A percentile compares a stretch with the other conserved stretches of the same genome.
Conservation (phyloP, 2,329 filamentous ascomycete genomes). For the Colletotrichum neosansevieriae region DNA sequence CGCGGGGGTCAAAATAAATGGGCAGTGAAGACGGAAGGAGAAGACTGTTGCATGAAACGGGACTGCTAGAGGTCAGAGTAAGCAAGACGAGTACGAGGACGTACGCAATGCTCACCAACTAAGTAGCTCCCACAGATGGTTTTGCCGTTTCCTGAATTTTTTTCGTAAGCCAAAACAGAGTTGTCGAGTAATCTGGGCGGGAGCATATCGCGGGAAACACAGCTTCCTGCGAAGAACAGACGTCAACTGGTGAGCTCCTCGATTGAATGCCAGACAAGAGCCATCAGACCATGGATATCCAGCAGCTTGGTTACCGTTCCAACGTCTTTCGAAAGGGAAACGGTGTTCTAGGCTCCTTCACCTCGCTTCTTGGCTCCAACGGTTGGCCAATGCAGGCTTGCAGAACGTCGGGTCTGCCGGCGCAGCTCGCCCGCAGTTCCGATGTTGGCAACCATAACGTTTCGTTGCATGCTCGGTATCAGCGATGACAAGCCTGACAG, state of each 20-base stretch:
- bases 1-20: slow-evolving; percentile 17
- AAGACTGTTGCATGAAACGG: slow-evolving; percentile 10
- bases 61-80: slow-evolving; percentile 22
- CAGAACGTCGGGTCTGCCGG: slow-evolving; percentile 37
- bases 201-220: neutral
- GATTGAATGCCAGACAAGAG: too few relatives aligned
- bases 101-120: neutral
- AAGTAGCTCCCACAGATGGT: neutral
- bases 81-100: slow-evolving; percentile 13
- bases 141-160: neutral
- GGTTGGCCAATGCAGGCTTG: slow-evolving; percentile 38
- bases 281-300: slow-evolving; percentile 26
- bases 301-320: slow-evolving; percentile 30
- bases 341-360: slow-evolving; percentile 36
- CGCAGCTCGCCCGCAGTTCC: slow-evolving; percentile 39
- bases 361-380: slow-evolving; percentile 25
- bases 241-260: too few relatives aligned
- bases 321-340: slow-evolving; percentile 25
- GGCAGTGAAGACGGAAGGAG: slow-evolving; percentile 21
- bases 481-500: slow-evolving; percentile 25
- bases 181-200: neutral
- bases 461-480: slow-evolving; percentile 29
- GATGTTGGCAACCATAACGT: slow-evolving; percentile 31
- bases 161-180: too few relatives aligned
- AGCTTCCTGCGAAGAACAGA: too few relatives aligned